These are phyloP conservation scores for Colletotrichum spinosum DNA, from an alignment of 2,329 filamentous ascomycete genomes.

Conservation along the genomic window DNA sequence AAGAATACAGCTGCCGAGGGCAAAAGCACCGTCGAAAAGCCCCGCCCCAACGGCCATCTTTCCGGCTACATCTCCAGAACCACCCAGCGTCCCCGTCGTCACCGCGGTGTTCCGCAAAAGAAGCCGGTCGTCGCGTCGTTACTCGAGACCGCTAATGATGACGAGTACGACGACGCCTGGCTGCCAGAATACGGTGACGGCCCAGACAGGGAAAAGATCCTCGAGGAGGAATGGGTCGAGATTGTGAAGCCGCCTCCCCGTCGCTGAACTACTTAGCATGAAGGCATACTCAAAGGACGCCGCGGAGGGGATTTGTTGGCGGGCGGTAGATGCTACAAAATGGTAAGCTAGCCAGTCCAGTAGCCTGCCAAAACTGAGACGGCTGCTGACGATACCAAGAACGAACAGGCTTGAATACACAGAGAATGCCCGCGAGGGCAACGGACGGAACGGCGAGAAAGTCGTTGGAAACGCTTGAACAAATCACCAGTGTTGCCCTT, in stretches of 20 bases:
- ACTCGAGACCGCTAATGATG: slow-evolving; percentile 31
- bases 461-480: no score
- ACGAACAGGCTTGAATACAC: background rate
- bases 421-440: background rate
- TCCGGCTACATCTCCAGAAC: background rate
- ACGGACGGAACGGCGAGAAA: no score
- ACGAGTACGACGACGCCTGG: slow-evolving; percentile 34
- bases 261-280: slow-evolving; percentile 3
- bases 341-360: no score
- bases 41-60: background rate
- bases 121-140: slow-evolving; percentile 1
- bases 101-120: slow-evolving; percentile 12
- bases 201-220: slow-evolving; percentile 6
- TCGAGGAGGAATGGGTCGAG: slow-evolving; percentile 18
- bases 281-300: background rate
- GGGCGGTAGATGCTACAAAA: background rate
- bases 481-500: no score
- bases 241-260: slow-evolving; percentile 19
- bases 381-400: no score
- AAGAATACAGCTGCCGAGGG: background rate
- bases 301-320: background rate
- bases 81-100: slow-evolving; percentile 5
- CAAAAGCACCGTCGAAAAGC: background rate
- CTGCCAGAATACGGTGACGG: slow-evolving; percentile 22
- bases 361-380: no score